Conservation (phyloP, 176 grass and related monocot genomes). For the Eleusine indica region DNA sequence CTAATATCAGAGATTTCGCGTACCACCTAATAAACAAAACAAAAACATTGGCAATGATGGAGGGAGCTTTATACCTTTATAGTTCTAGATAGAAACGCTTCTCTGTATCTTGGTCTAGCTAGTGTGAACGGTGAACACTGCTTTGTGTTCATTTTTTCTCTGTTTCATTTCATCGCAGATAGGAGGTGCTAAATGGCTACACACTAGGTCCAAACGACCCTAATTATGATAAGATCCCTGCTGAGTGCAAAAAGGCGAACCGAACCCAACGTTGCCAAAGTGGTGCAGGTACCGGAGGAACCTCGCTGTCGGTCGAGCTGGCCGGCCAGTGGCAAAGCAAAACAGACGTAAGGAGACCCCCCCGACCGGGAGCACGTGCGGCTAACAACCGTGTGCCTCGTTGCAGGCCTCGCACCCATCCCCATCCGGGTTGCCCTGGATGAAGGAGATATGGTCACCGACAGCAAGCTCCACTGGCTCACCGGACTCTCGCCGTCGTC, state of each 20-base stretch:
- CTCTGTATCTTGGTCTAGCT: neutral
- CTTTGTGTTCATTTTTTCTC: neutral
- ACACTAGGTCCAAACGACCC: neutral
- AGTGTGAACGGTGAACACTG: constrained; percentile 1
- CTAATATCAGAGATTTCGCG: neutral
- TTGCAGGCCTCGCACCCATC: neutral
- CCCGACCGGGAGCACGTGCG: constrained; percentile 34
- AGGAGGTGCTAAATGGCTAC: neutral
- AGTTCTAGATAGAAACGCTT: neutral
- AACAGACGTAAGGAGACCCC: neutral
- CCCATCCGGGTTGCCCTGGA: constrained; percentile 7
- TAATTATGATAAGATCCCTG: neutral
- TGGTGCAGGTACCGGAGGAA: neutral
- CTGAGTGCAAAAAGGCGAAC: neutral
- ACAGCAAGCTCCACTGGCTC: constrained; percentile 33
- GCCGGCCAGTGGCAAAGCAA: neutral
- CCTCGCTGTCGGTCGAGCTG: constrained; percentile 34
- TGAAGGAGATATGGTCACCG: constrained; percentile 28
- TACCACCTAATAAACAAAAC: neutral
- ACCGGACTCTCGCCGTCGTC: neutral
- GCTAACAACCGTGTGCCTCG: neutral
- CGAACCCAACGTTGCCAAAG: neutral
- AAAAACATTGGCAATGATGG: neutral
- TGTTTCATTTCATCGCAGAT: neutral
- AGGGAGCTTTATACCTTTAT: neutral